phyloP scores from a whole-genome alignment of 257 asterid genomes.

The Salvia rosmarinus region DNA sequence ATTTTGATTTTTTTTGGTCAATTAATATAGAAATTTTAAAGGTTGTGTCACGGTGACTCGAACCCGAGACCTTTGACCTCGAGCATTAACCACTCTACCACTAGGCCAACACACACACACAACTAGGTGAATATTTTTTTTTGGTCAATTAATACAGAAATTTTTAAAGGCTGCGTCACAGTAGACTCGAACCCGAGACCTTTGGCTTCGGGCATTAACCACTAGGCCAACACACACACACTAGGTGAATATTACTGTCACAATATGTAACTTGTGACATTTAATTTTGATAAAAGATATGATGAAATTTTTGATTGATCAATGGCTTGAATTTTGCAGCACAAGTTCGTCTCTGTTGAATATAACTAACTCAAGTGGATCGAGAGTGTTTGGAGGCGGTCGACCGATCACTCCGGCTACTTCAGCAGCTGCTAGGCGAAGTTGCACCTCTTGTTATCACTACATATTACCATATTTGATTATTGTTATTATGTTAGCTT shows the following conservation, averaged over 20 bases:
- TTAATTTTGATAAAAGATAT: neutral
- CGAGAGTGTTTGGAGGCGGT: slow-evolving; percentile 80
- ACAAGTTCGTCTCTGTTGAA: slow-evolving; percentile 79
- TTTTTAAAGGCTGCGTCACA: too few species aligned
- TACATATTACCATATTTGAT: slow-evolving; percentile 28
- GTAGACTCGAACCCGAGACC: too few species aligned
- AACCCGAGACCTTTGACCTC: too few species aligned
- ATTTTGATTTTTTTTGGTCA: too few species aligned
- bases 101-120: too few species aligned
- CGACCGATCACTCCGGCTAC: slow-evolving; percentile 59
- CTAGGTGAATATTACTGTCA: slow-evolving; percentile 54
- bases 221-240: too few species aligned
- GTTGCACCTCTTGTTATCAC: slow-evolving; percentile 23
- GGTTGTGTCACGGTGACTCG: too few species aligned
- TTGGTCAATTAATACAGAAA: too few species aligned
- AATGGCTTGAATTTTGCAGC: slow-evolving; percentile 53
- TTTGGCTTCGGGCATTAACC: too few species aligned
- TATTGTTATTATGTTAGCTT: slow-evolving; percentile 25
- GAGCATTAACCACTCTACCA: too few species aligned
- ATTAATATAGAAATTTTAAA: too few species aligned
- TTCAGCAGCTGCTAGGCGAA: slow-evolving; percentile 44
- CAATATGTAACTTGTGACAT: neutral
- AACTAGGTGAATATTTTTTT: too few species aligned
- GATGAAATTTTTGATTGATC: neutral
- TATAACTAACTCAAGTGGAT: slow-evolving; percentile 74